Percentiles rank a stretch among this genome's conserved stretches.
These are phyloP conservation scores for Jimgerdemannia flammicorona DNA, from an alignment of 192 early-diverging fungal species.

Conservation along the genomic window DNA sequence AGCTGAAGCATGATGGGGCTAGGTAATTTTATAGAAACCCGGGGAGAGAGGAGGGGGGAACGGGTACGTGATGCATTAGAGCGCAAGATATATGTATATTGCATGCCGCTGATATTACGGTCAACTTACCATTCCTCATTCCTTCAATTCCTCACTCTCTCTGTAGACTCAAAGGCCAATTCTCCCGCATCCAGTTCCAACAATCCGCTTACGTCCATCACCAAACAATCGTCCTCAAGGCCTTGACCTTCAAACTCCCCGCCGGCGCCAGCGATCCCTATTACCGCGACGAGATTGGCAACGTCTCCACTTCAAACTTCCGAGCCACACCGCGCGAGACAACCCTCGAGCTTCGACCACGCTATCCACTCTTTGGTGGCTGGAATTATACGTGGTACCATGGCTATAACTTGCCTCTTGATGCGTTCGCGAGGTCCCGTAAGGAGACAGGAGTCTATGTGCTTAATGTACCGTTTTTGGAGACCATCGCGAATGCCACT, in stretches of 20 bases:
- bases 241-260: conserved; percentile 60
- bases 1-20: conserved; percentile 73
- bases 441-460: conserved; percentile 30
- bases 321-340: conserved; percentile 40
- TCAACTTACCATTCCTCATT: no score
- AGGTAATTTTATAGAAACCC: conserved; percentile 51
- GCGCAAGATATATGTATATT: no score
- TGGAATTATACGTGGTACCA: conserved; percentile 97
- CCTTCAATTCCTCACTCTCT: conserved; percentile 6
- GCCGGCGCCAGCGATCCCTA: conserved; percentile 69
- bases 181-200: conserved; percentile 68
- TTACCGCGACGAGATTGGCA: conserved; percentile 90
- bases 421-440: conserved; percentile 57
- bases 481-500: conserved; percentile 55
- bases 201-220: conserved; percentile 35
- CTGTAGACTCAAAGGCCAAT: conserved; percentile 61
- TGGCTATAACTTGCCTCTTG: conserved; percentile 80
- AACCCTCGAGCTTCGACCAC: conserved; percentile 78
- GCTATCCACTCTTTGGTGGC: conserved; percentile 94
- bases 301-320: conserved; percentile 88
- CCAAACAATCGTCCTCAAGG: conserved; percentile 48
- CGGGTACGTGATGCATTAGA: no score
- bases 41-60: no score
- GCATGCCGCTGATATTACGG: no score
- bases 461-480: conserved; percentile 70